Evolutionary conservation across 2,329 filamentous ascomycete genomes (phyloP).

Genomic region (Fusarium setosum): DNA sequence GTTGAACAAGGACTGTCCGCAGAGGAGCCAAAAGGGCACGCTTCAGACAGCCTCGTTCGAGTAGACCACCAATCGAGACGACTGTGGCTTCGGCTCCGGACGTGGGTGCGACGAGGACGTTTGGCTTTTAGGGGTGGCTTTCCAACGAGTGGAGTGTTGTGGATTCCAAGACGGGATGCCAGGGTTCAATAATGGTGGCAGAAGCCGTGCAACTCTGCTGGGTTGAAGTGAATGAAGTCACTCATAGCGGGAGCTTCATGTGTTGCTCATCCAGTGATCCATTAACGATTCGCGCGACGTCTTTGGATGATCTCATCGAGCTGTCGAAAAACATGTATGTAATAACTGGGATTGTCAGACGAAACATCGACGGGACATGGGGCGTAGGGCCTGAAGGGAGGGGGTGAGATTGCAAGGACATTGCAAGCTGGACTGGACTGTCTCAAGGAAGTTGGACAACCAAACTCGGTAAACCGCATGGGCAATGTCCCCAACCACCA

Average conservation of each 20-base stretch:
- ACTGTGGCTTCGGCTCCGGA: slow-evolving; percentile 42
- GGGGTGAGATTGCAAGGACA: slow-evolving; percentile 29
- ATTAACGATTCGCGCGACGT: slow-evolving; percentile 8
- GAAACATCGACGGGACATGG: slow-evolving; percentile 24
- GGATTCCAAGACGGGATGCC: slow-evolving; percentile 26
- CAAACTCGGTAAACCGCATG: slow-evolving; percentile 23
- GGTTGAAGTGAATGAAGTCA: slow-evolving; percentile 17
- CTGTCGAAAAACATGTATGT: slow-evolving; percentile 10
- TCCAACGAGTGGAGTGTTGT: slow-evolving; percentile 26
- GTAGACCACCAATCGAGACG: slow-evolving; percentile 34
- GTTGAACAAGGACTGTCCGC: slow-evolving; percentile 35
- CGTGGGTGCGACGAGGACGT: slow-evolving; percentile 38
- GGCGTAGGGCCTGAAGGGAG: slow-evolving; percentile 17
- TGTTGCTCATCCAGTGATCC: neutral
- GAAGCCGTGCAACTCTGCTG: slow-evolving; percentile 9
- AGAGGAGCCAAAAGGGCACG: slow-evolving; percentile 35
- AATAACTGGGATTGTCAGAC: slow-evolving; percentile 17
- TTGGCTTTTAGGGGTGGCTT: slow-evolving; percentile 42
- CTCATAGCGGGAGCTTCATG: slow-evolving; percentile 8
- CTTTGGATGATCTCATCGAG: slow-evolving; percentile 15
- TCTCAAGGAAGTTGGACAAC: slow-evolving; percentile 22
- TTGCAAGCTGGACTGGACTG: slow-evolving; percentile 32
- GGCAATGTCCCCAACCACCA: slow-evolving; percentile 25
- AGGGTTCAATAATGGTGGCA: slow-evolving; percentile 36
- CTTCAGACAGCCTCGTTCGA: slow-evolving; percentile 42